These are phyloP conservation scores for Nicotiana knightiana DNA, from an alignment of 257 asterid genomes.

Conservation along the genomic window DNA sequence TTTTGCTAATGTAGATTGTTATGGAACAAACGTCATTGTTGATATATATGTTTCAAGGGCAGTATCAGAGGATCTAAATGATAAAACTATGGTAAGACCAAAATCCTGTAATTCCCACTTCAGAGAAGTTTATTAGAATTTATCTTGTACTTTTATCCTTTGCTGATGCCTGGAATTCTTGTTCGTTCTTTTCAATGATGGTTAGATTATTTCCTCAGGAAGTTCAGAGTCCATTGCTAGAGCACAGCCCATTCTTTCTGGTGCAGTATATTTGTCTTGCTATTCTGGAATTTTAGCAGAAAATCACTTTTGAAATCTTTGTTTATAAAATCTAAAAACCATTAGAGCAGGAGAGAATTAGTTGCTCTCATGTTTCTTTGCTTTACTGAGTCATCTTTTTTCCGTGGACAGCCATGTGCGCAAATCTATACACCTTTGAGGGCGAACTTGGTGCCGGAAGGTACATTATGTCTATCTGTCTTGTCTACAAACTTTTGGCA, in stretches of 20 bases:
- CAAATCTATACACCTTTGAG: constrained; percentile 51
- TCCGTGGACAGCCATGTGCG: constrained; percentile 70
- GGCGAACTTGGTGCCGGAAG: constrained; percentile 89
- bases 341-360: not conserved
- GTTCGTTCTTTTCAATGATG: constrained; percentile 26
- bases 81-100: constrained; percentile 59
- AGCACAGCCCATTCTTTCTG: constrained; percentile 76
- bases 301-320: no score
- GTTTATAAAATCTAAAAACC: no score
- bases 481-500: not conserved
- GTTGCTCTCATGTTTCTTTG: not conserved
- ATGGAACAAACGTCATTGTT: constrained; percentile 42
- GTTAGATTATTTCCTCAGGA: constrained; percentile 79
- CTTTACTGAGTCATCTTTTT: constrained; percentile 23
- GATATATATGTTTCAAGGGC: constrained; percentile 61
- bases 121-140: constrained; percentile 1
- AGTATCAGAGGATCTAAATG: constrained; percentile 48
- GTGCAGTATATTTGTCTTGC: constrained; percentile 34
- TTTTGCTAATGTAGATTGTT: constrained; percentile 47
- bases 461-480: constrained; percentile 31
- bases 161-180: constrained; percentile 17
- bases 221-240: constrained; percentile 48
- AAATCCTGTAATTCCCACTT: not conserved
- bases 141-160: constrained; percentile 13
- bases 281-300: not conserved